Percentiles rank a stretch among this genome's conserved stretches.
Evolutionary conservation across 148 eudicot species (phyloP).

Genomic region (Dysphania ambrosioides): DNA sequence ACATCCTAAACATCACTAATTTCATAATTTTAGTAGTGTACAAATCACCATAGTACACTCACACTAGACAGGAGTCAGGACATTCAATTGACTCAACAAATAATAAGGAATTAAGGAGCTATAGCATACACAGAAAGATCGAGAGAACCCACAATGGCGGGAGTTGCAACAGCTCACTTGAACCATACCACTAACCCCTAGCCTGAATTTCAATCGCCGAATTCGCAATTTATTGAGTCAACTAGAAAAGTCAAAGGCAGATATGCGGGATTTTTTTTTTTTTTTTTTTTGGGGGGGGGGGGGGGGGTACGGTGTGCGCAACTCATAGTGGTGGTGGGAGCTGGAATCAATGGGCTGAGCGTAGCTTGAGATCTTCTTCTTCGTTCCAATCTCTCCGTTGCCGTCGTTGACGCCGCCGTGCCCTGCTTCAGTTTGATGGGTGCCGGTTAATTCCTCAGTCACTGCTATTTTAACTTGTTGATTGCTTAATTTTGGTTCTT

Average conservation of each 20-base stretch:
- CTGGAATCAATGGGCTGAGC: conserved; percentile 88
- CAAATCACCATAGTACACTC: too few relatives aligned
- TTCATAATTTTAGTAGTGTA: too few relatives aligned
- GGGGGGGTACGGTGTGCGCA: conserved; percentile 3
- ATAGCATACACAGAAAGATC: background rate
- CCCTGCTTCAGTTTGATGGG: conserved; percentile 98
- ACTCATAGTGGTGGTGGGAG: conserved; percentile 69
- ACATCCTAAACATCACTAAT: too few relatives aligned
- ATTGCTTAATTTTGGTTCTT: background rate
- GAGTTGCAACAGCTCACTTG: conserved; percentile 1
- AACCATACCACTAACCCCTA: conserved; percentile 17
- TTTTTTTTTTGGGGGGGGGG: too few relatives aligned
- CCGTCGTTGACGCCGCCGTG: conserved; percentile 76
- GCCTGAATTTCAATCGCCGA: conserved; percentile 1
- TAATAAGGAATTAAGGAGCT: background rate
- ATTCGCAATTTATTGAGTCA: background rate
- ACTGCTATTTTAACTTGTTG: background rate
- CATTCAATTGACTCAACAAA: too few relatives aligned
- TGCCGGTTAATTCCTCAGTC: conserved; percentile 55
- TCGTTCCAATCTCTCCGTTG: conserved; percentile 71
- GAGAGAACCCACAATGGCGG: conserved; percentile 18
- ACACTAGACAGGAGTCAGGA: too few relatives aligned
- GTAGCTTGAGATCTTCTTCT: conserved; percentile 75
- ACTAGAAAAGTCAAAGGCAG: background rate
- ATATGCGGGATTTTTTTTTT: conserved; percentile 2